A percentile compares a stretch with the other conserved stretches of the same genome.
Evolutionary conservation across 2,329 filamentous ascomycete species (phyloP).

Genomic region (Aspergillus fumigatus): DNA sequence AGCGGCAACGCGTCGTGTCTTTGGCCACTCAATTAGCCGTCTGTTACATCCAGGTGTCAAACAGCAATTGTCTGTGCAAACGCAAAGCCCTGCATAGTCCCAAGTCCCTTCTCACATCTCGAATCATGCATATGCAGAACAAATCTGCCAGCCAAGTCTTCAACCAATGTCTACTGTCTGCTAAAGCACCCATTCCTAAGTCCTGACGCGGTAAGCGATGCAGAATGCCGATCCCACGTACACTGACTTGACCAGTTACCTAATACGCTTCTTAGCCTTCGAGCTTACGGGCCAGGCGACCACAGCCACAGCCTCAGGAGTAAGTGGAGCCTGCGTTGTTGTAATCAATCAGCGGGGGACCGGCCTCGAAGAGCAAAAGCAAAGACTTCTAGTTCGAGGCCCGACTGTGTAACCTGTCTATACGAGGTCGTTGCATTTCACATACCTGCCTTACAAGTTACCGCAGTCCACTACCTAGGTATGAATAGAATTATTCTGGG

Average conservation of each 20-base stretch:
- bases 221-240: not conserved
- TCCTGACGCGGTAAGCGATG: not conserved
- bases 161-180: too few relatives aligned
- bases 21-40: not conserved
- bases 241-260: not conserved
- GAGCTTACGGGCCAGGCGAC: not conserved
- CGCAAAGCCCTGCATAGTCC: not conserved
- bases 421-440: not conserved
- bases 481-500: too few relatives aligned
- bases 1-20: not conserved
- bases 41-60: not conserved
- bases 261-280: not conserved
- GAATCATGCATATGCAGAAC: not conserved
- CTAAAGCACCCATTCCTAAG: not conserved
- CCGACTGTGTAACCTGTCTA: too few relatives aligned
- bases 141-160: not conserved
- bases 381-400: too few relatives aligned
- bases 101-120: not conserved
- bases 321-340: not conserved
- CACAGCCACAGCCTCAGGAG: not conserved
- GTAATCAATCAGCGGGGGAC: conserved; percentile 12
- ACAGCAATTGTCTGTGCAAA: not conserved
- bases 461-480: not conserved
- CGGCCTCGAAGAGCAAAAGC: too few relatives aligned
- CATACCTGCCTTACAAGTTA: not conserved